These are phyloP conservation scores for Melanopsichium pennsylvanicum DNA, from an alignment of 1,284 basidiomycete genomes.

Conservation along the genomic window DNA sequence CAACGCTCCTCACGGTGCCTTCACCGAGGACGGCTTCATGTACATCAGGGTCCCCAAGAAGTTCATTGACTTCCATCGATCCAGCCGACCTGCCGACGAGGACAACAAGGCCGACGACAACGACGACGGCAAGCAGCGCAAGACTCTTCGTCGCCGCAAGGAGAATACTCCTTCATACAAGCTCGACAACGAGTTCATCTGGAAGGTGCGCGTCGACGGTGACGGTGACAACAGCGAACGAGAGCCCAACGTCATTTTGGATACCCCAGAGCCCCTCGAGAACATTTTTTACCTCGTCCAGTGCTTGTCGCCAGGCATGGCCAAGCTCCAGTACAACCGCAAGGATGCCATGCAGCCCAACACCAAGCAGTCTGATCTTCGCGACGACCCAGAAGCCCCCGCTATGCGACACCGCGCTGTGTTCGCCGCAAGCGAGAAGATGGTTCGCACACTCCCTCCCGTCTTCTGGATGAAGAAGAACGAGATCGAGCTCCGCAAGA, in stretches of 20 bases:
- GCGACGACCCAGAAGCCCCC: constrained; percentile 55
- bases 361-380: constrained; percentile 54
- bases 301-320: constrained; percentile 58
- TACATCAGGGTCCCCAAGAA: constrained; percentile 61
- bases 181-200: constrained; percentile 55
- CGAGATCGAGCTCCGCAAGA: constrained; percentile 54
- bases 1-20: constrained; percentile 55
- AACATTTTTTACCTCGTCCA: constrained; percentile 62
- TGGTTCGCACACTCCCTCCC: constrained; percentile 55
- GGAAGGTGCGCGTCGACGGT: constrained; percentile 58
- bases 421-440: constrained; percentile 56
- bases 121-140: constrained; percentile 52
- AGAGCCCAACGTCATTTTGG: constrained; percentile 56
- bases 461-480: constrained; percentile 62
- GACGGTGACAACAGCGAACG: constrained; percentile 52
- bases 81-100: constrained; percentile 42
- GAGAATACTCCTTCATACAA: constrained; percentile 57
- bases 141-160: constrained; percentile 49
- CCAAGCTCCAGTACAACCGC: constrained; percentile 51
- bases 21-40: constrained; percentile 61
- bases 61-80: constrained; percentile 61
- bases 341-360: constrained; percentile 60
- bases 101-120: constrained; percentile 37
- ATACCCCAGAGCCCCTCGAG: constrained; percentile 58
- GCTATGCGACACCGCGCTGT: constrained; percentile 57